Evolutionary conservation across 345 rosid genomes (phyloP), one percentile per base, ranked within the genome.

Genomic region (Murraya paniculata): DNA sequence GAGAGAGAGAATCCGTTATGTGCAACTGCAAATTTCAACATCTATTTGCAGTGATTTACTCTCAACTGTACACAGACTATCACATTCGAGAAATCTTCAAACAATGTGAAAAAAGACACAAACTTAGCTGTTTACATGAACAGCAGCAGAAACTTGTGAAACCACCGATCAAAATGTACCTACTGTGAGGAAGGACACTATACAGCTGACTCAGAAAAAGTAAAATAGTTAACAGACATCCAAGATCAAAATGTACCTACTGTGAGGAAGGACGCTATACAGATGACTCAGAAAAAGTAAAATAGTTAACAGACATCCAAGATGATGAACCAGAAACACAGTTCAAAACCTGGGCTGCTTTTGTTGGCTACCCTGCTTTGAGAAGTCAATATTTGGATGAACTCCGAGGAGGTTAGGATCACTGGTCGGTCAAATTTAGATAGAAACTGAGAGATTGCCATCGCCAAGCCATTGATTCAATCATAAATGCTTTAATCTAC

Each of bases 401-500:
- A 36, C 4, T 36, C 10, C 2, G 28, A 22, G 18, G 18, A 22
- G 19, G 6, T 9, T 36, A 68, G 19, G 31, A 68, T 68, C 48
- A 33, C 36, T 3, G 8, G 24, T 18, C 5, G 21, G 69, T 27
- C 38, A 19, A 5, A 53, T 53, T 33, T 36, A 18, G 24, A 64
- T 33, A 18, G 41, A 22, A 64, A 14, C 24, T 14, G n/a, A 64
- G 39, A 38, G 28, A 67, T 67, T 36, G 30, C 19, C n/a, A 36
- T 9, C 24, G 53, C 56, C 39, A 2, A 18, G 66, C 48, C 8
- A 5, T 8, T 35, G 58, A 68, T 50, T 38, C 58, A 39, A 14
- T 31, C 68, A 61, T 55, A 10, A 27, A 31, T 60, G 33, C 38
- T 25, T 30, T 28, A 35, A 45, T 61, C 64, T 77, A 86, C 85